Conservation (phyloP, 202 grass and related monocot species). For the Bolboschoenoplectus hybrid region DNA sequence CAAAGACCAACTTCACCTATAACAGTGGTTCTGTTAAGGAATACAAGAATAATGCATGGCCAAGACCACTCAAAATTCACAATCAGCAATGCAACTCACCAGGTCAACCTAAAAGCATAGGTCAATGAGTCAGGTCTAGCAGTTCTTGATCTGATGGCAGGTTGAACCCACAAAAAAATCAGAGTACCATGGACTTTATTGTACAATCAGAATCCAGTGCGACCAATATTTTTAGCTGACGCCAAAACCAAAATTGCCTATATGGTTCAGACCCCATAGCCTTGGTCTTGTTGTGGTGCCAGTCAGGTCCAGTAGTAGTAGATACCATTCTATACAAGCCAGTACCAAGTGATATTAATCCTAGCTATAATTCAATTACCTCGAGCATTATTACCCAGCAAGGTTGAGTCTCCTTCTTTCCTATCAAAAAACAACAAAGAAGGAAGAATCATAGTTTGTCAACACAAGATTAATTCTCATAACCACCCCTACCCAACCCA, state of each 20-base stretch:
- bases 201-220: neutral
- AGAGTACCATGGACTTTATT: neutral
- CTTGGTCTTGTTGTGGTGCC: neutral
- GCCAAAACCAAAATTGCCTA: neutral
- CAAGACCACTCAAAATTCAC: slow-evolving; percentile 17
- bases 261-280: neutral
- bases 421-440: slow-evolving; percentile 46
- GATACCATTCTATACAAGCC: neutral
- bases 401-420: slow-evolving; percentile 53
- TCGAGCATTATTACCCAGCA: slow-evolving; percentile 99
- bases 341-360: neutral
- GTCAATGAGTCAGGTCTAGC: neutral
- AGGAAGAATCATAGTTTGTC: slow-evolving; percentile 13
- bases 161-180: slow-evolving; percentile 7
- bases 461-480: neutral
- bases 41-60: neutral
- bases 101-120: slow-evolving; percentile 15
- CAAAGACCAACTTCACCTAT: neutral
- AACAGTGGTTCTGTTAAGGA: neutral
- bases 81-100: slow-evolving; percentile 4
- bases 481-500: neutral
- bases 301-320: neutral
- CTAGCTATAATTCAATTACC: slow-evolving; percentile 47
- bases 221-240: neutral
- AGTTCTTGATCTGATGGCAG: neutral